Evolutionary conservation across 768 basidiomycete species (phyloP), one percentile per base, ranked within the genome.

Genomic region (Boletus tomentosulus): DNA sequence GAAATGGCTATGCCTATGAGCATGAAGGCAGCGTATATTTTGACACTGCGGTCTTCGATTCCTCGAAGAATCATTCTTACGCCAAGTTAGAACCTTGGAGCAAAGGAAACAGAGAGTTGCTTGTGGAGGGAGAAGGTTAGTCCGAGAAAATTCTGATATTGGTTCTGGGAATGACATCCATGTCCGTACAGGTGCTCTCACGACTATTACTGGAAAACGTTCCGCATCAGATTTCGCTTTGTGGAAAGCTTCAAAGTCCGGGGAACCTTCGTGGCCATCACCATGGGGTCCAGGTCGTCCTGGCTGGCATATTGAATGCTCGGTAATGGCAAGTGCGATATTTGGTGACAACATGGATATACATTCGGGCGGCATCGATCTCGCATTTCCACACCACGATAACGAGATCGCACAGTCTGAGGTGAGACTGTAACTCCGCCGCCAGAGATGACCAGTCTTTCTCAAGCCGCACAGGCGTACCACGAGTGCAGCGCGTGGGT

Each of bases 311-410:
- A 98, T 98, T 55, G 96, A 98, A 71, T 98, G 96, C 72, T 94
- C 91, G 3, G 94, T 95, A 42, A 98, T 98, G 96, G 94, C 94
- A 16, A 88, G 84, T 60, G 92, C 87, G 33, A 78, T 98, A 46
- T 76, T 98, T 43, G 96, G 95, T 3, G 81, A 86, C 53, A 87
- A 85, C 54, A 90, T 99, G 85, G 97, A 98, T 70, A 94, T 99
- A 57, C 97, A 99, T 69, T 97, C 94, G 8, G 97, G 97, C 48
- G 97, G 97, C 5, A 86, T 92, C 38, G 97, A 99, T 73, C 77
- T 99, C 46, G 89, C 92, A n/a, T 99, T 99, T 74, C 97, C 97
- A 6, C 97, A 99, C 73, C 97, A 99, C 67, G 96, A 98, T 69
- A 99, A 99, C 68, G 97, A 99, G 74, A 81, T 99, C 64, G 97